phyloP scores from a whole-genome alignment of 257 asterid species.

The Plectranthus barbatus region DNA sequence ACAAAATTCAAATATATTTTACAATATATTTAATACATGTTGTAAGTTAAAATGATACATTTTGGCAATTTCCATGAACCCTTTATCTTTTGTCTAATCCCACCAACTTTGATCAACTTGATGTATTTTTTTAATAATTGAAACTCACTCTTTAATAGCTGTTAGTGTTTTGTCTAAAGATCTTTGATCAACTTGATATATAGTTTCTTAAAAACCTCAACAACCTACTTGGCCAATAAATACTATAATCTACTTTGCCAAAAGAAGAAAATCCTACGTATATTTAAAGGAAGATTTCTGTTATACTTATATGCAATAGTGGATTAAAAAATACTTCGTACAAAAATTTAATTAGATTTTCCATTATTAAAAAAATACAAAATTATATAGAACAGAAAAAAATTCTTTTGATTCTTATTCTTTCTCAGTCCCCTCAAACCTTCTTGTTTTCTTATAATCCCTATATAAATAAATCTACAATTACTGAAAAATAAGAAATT shows the following conservation, averaged over 20 bases:
- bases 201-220: conserved; percentile 4
- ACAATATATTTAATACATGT: background rate
- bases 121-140: background rate
- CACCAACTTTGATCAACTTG: conserved; percentile 42
- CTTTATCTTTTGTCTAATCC: conserved; percentile 12
- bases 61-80: conserved; percentile 17
- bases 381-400: no score
- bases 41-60: background rate
- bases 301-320: no score
- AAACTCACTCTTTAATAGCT: conserved; percentile 10
- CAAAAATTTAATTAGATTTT: no score
- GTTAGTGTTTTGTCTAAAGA: background rate
- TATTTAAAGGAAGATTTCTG: background rate
- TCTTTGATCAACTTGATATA: conserved; percentile 5
- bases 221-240: conserved; percentile 14
- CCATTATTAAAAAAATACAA: no score
- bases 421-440: no score
- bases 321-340: no score
- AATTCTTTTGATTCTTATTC: no score
- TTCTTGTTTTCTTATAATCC: no score
- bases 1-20: background rate
- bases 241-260: background rate
- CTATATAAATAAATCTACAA: no score
- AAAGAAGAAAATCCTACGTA: background rate
- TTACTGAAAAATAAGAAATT: no score